Conservation (phyloP, 2,329 filamentous ascomycete species). For the Endoconidiophora laricicola region DNA sequence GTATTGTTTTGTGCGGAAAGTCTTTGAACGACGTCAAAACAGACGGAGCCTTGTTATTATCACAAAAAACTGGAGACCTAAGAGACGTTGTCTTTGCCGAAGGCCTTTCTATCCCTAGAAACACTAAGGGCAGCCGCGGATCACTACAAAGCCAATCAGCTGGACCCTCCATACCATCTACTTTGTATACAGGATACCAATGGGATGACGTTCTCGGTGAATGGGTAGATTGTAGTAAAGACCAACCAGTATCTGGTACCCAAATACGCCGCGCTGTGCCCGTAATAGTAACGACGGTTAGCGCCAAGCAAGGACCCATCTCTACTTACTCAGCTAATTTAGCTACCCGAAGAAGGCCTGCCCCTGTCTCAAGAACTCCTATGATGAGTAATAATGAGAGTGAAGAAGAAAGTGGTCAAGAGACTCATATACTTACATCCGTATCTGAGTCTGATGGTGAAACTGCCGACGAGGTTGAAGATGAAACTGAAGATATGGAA, state of each 20-base stretch:
- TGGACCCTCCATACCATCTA: background rate
- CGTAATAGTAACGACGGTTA: background rate
- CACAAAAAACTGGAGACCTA: conserved; percentile 35
- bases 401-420: background rate
- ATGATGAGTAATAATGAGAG: background rate
- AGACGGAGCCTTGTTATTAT: conserved; percentile 34
- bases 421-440: background rate
- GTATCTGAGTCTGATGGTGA: background rate
- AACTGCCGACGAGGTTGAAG: background rate
- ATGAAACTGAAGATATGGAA: too few species aligned
- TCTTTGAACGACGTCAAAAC: conserved; percentile 24
- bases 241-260: background rate
- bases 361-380: too few species aligned
- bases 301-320: too few species aligned
- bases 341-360: too few species aligned
- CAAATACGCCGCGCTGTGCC: background rate
- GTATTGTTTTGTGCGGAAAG: conserved; percentile 19
- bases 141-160: background rate
- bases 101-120: conserved; percentile 18
- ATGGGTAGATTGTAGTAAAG: conserved; percentile 18
- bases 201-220: conserved; percentile 28
- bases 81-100: conserved; percentile 39
- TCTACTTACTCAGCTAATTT: too few species aligned
- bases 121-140: background rate
- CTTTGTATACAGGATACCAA: conserved; percentile 21